Conservation (phyloP, 2,329 filamentous ascomycete genomes). For the Coniella lustricola region DNA sequence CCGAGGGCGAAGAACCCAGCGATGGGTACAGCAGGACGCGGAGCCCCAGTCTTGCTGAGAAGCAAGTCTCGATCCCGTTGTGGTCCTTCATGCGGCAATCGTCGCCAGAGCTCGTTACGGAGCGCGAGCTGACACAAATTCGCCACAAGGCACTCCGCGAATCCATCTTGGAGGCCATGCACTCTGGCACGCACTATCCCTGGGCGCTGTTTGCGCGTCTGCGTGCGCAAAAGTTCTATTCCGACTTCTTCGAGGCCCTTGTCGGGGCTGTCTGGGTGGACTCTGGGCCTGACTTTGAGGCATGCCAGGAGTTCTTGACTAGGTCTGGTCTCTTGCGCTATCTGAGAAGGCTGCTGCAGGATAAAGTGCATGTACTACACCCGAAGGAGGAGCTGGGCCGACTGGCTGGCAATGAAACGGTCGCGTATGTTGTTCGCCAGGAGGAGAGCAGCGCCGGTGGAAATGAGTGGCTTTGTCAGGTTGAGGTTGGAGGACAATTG, state of each 20-base stretch:
- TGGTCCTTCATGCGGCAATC: conserved; percentile 65
- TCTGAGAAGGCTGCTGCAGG: conserved; percentile 54
- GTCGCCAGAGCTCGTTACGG: conserved; percentile 37
- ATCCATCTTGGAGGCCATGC: conserved; percentile 44
- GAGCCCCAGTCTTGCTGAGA: conserved; percentile 12
- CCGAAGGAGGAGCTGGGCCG: conserved; percentile 64
- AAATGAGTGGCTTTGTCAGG: conserved; percentile 34
- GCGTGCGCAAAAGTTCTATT: conserved; percentile 68
- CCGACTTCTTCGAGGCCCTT: conserved; percentile 74
- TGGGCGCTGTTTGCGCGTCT: conserved; percentile 67
- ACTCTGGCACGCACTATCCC: conserved; percentile 53
- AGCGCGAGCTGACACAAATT: conserved; percentile 36
- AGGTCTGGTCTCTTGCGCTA: conserved; percentile 58
- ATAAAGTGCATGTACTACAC: conserved; percentile 50
- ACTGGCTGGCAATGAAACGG: conserved; percentile 42
- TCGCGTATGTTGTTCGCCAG: conserved; percentile 44
- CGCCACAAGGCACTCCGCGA: conserved; percentile 43
- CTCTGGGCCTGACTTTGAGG: conserved; percentile 49
- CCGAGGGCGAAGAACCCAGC: neutral
- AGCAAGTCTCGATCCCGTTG: conserved; percentile 33
- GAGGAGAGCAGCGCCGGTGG: conserved; percentile 16
- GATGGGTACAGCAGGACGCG: conserved; percentile 20
- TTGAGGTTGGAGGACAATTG: conserved; percentile 40
- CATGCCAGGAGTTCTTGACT: conserved; percentile 54
- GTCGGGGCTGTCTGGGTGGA: conserved; percentile 83